Evolutionary conservation across 164 flowering plant genomes (phyloP).

Genomic region (Kingdonia uniflora): DNA sequence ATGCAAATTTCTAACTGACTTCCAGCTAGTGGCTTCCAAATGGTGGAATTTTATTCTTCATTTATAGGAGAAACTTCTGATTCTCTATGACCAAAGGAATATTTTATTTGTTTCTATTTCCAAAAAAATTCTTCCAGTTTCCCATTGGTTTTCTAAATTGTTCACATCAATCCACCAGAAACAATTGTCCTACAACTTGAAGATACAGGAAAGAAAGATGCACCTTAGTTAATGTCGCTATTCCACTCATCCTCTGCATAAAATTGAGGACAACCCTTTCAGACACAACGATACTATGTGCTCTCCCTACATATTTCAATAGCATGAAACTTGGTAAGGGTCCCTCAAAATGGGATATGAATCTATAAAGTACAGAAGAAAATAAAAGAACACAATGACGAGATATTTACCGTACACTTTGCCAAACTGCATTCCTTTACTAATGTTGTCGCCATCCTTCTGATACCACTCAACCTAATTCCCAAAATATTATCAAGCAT

Average conservation of each 20-base stretch:
- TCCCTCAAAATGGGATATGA: background rate
- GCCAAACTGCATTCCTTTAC: conserved; percentile 73
- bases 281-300: conserved; percentile 76
- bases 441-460: conserved; percentile 70
- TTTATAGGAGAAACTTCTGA: too few species aligned
- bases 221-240: conserved; percentile 86
- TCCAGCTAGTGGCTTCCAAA: too few species aligned
- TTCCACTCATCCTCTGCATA: conserved; percentile 99
- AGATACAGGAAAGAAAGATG: background rate
- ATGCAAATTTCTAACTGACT: too few species aligned
- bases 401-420: conserved; percentile 59
- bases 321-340: conserved; percentile 1
- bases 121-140: too few species aligned
- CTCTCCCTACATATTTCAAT: conserved; percentile 45
- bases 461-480: conserved; percentile 79
- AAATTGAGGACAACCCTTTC: conserved; percentile 92
- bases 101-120: too few species aligned
- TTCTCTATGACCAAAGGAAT: too few species aligned
- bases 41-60: too few species aligned
- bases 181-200: background rate
- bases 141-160: background rate
- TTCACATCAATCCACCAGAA: background rate
- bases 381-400: too few species aligned
- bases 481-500: conserved; percentile 1
- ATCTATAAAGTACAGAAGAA: background rate